Base-by-base conservation (phyloP, 163 green algal genomes). In the Trebouxiophyceae sp. region DNA sequence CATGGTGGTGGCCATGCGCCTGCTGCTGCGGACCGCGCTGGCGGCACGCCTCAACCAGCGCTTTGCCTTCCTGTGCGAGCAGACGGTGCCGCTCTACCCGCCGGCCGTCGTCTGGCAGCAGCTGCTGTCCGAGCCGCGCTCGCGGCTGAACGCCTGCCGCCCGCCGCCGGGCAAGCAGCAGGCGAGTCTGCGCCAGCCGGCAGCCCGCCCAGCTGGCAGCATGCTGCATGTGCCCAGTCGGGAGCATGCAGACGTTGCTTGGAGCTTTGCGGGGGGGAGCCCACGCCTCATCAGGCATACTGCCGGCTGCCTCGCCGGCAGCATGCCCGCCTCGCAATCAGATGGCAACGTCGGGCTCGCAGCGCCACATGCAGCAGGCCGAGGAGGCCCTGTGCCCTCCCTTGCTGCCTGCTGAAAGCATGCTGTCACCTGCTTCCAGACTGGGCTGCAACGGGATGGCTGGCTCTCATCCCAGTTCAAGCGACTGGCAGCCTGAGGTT, bases 1-100 rank as follows among this genome's bases (percentile, higher is more conserved):
- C 39, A 33, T 81, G 24, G 66, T 74, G 33, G 66, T 71, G 32
- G 77, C 74, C 39, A 50, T 50, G 39, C 39, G 39, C 39, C 39
- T 50, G 39, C 39, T 50, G 39, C 39, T 50, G 12, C 8, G 39
- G 39, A 50, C 39, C 8, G 39, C 39, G 39, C 39, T 50, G 12
- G 12, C 16, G 19, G 44, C 57, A 5, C 60, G 44, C 1, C 3
- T 45, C 8, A 66, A 66, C 27, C 19, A 66, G 60, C 39, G 44
- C 6, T 66, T 66, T 27, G 20, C 32, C 26, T 31, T 66, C 27
- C 44, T 57, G 44, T 66, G 44, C 27, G 60, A 66, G 60, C 19
- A 57, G 24, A 45, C 39, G 44, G 26, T 66, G 44, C 60, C 60
- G 27, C 60, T 66, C 26, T 33, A 66, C 24, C 31, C 60, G 45